A percentile compares a stretch with the other conserved stretches of the same genome.
Evolutionary conservation across 2,329 filamentous ascomycete species (phyloP).

Genomic region (Pestalotiopsis fici): DNA sequence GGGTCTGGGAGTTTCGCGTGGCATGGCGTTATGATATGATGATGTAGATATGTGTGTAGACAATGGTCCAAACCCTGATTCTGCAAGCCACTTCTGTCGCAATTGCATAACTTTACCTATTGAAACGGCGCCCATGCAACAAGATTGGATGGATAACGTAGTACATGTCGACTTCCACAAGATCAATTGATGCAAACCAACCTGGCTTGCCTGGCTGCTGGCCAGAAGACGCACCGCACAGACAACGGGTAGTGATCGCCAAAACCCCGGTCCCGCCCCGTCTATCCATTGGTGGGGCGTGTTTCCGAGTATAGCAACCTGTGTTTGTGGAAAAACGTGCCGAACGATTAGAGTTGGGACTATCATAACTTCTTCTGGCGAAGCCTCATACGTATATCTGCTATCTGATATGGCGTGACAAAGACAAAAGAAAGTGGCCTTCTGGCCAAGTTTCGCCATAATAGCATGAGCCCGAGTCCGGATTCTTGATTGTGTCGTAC

Average conservation of each 20-base stretch:
- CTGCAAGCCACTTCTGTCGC: background rate
- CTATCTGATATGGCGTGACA: background rate
- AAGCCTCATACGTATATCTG: background rate
- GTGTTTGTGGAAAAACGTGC: background rate
- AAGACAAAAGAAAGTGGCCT: background rate
- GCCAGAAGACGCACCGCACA: background rate
- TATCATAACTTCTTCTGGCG: constrained; percentile 1
- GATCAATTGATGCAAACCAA: background rate
- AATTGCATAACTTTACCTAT: background rate
- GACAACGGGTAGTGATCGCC: background rate
- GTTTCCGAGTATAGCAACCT: constrained; percentile 3
- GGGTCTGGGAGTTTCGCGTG: background rate
- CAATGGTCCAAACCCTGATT: background rate
- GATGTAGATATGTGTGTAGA: background rate
- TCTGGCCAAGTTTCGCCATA: background rate
- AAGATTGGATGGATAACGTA: background rate
- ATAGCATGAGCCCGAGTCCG: background rate
- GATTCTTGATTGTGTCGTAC: background rate
- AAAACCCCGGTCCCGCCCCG: background rate
- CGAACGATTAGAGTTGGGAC: background rate
- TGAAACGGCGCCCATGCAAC: background rate
- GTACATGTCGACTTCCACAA: background rate
- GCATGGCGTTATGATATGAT: background rate
- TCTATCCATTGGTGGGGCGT: background rate
- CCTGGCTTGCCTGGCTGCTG: no score